Percentiles rank a stretch among this genome's conserved stretches.
Evolutionary conservation across 2,329 filamentous ascomycete genomes (phyloP).

Genomic region (Diaporthe citri): DNA sequence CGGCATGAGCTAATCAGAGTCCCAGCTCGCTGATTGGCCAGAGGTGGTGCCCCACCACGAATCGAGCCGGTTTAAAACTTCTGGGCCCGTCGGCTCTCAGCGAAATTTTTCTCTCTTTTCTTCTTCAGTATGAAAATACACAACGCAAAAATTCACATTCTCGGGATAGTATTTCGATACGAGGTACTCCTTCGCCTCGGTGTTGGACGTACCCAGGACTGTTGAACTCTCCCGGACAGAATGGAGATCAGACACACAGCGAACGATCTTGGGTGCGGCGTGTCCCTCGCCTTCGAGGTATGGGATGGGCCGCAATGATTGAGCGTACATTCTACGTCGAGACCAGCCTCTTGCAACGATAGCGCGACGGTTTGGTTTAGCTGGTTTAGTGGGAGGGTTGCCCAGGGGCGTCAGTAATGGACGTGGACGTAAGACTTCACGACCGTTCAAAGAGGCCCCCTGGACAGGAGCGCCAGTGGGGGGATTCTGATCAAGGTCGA

Average conservation of each 20-base stretch:
- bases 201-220: slow-evolving; percentile 56
- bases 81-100: slow-evolving; percentile 11
- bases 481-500: too few relatives aligned
- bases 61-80: slow-evolving; percentile 38
- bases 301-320: slow-evolving; percentile 66
- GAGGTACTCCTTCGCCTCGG: slow-evolving; percentile 52
- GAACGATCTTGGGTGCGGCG: slow-evolving; percentile 67
- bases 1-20: neutral
- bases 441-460: too few relatives aligned
- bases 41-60: slow-evolving; percentile 17
- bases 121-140: slow-evolving; percentile 54
- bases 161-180: slow-evolving; percentile 57
- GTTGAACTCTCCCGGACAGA: slow-evolving; percentile 58
- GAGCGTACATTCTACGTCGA: slow-evolving; percentile 55
- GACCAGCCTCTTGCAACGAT: neutral
- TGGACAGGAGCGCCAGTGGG: too few relatives aligned
- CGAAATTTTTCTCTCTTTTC: slow-evolving; percentile 47
- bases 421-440: neutral
- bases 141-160: slow-evolving; percentile 64
- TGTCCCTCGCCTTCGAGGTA: slow-evolving; percentile 53
- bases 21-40: neutral
- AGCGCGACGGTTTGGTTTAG: rapidly evolving
- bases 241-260: slow-evolving; percentile 60
- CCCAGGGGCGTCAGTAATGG: too few relatives aligned
- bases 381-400: neutral